Evolutionary conservation across 2,329 filamentous ascomycete species (phyloP).

Genomic region (Paramyrothecium sp.): DNA sequence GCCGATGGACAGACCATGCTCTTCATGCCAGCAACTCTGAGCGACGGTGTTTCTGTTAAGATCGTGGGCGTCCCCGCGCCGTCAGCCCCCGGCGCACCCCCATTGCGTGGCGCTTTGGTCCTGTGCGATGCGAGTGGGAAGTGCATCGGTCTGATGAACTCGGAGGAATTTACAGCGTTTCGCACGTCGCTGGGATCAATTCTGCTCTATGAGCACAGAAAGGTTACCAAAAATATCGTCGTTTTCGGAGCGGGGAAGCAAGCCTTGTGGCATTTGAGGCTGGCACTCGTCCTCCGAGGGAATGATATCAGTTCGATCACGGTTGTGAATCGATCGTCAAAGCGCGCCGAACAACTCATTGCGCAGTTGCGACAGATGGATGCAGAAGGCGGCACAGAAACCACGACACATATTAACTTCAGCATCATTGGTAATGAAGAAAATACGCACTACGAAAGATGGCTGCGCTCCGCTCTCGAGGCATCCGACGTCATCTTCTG

Average conservation of each 20-base stretch:
- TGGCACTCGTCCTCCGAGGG: slow-evolving; percentile 55
- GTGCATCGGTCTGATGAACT: slow-evolving; percentile 55
- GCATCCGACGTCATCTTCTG: slow-evolving; percentile 14
- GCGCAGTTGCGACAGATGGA: not conserved
- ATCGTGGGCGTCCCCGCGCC: no score
- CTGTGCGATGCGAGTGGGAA: slow-evolving; percentile 9
- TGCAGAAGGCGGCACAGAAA: no score
- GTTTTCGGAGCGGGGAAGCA: slow-evolving; percentile 71
- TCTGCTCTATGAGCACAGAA: slow-evolving; percentile 50
- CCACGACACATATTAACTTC: slow-evolving; percentile 8
- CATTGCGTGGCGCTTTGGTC: slow-evolving; percentile 11
- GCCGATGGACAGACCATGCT: no score
- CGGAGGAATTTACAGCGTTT: slow-evolving; percentile 66
- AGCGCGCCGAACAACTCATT: slow-evolving; percentile 5
- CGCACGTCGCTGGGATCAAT: slow-evolving; percentile 64
- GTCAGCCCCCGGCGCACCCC: not conserved
- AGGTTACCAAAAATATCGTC: slow-evolving; percentile 46
- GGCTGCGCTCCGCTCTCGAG: slow-evolving; percentile 1
- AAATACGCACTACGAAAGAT: slow-evolving; percentile 1
- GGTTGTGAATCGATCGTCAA: slow-evolving; percentile 24
- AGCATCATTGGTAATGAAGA: slow-evolving; percentile 14
- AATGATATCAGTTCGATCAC: slow-evolving; percentile 21
- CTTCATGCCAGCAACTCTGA: no score
- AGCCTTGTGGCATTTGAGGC: slow-evolving; percentile 69
- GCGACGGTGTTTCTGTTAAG: no score